Evolutionary conservation across 306 rosid genomes (phyloP), one percentile per base, ranked within the genome.

Genomic region (Glycine tomentella): DNA sequence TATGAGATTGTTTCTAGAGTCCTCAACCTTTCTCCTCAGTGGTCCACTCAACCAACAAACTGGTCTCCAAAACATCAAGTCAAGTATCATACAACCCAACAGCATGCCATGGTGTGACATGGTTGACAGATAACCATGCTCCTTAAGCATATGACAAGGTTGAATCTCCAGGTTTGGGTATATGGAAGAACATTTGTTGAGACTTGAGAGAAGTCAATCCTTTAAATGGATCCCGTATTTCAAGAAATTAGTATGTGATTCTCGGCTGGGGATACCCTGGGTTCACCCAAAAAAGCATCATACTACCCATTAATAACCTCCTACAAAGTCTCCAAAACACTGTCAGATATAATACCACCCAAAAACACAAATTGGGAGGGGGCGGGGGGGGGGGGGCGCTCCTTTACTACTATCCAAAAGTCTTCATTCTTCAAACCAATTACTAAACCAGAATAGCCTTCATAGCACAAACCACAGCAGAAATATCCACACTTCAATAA

Each of bases 361-460:
- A 66, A 66, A 40, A 40, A 65, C 71, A n/a, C 50, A 65, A 65
- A 65, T 7, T 31, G 71, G 31, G 13, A n/a, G n/a, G n/a, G n/a
- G n/a, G n/a, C n/a, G n/a, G n/a, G n/a, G n/a, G n/a, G n/a, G n/a
- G n/a, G n/a, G n/a, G n/a, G n/a, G n/a, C n/a, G 31, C 31, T 38
- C 34, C 53, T 9, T 4, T 46, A 44, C 55, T 45, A 9, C 15
- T 0, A 9, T 68, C 40, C 55, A 68, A 68, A 45, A 25, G 31
- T 25, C 31, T 25, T 25, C 31, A 25, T 25, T 25, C 31, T 25
- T 25, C 31, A 25, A 25, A 25, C 31, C 31, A 25, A 25, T 25
- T 25, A 25, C 31, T 25, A 25, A 25, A 25, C 31, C 31, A 25
- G 1, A 25, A 25, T 25, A 2, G 31, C 31, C 31, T 25, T 25